A percentile compares a stretch with the other conserved stretches of the same genome.
Conservation (phyloP, 148 eudicot species). For the Simmondsia chinensis region DNA sequence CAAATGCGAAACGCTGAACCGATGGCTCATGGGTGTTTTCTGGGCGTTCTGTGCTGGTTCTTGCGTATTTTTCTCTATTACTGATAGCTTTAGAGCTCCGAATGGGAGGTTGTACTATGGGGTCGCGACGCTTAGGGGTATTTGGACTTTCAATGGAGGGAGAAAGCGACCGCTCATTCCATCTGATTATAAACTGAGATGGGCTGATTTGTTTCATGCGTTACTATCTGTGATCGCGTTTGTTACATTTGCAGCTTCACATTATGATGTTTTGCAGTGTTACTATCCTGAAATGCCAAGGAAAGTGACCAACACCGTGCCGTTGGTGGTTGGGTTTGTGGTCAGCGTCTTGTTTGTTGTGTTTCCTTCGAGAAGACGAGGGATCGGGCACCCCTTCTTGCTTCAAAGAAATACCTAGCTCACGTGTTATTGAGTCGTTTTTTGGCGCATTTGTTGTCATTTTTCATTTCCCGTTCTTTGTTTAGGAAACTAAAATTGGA, state of each 20-base stretch:
- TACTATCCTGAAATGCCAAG: constrained; percentile 34
- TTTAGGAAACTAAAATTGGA: no score
- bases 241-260: constrained; percentile 38
- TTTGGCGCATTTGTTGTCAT: no score
- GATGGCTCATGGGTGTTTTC: constrained; percentile 48
- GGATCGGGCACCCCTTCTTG: constrained; percentile 60
- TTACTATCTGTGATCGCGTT: constrained; percentile 39
- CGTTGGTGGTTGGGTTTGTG: constrained; percentile 48
- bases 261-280: constrained; percentile 38
- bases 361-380: constrained; percentile 50
- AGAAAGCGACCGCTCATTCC: constrained; percentile 27
- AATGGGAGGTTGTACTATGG: constrained; percentile 46
- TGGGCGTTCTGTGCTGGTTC: constrained; percentile 35
- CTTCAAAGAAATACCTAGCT: constrained; percentile 30
- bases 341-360: constrained; percentile 42
- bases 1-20: constrained; percentile 28
- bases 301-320: constrained; percentile 38
- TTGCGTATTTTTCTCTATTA: constrained; percentile 45
- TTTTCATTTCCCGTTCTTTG: no score
- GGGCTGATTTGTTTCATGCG: constrained; percentile 46
- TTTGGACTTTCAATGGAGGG: constrained; percentile 44
- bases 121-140: constrained; percentile 42
- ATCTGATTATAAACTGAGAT: constrained; percentile 36
- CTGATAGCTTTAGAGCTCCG: constrained; percentile 45
- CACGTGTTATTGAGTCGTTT: constrained; percentile 4